Evolutionary conservation across 352 stramenopile genomes (phyloP).

Genomic region (Pythium brassicae): DNA sequence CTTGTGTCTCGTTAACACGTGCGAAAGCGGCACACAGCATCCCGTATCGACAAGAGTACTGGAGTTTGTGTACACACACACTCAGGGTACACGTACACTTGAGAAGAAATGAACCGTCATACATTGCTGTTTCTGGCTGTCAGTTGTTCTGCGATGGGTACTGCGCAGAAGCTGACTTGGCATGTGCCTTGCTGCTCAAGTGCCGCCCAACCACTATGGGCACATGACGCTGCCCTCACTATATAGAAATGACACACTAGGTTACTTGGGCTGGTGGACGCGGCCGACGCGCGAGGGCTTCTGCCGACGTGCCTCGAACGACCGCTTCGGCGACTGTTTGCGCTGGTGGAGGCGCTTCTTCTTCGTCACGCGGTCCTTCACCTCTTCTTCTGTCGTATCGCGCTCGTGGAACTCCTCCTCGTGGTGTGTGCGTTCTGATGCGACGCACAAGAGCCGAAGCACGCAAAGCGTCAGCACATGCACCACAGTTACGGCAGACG

Average conservation of each 20-base stretch:
- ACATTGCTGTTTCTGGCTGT: too few species aligned
- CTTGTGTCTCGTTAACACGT: too few species aligned
- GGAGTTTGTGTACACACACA: too few species aligned
- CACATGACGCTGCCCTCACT: neutral
- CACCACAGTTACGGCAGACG: neutral
- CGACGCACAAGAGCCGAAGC: neutral
- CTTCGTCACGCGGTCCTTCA: slow-evolving; percentile 31
- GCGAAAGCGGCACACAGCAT: too few species aligned
- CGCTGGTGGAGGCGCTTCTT: slow-evolving; percentile 44
- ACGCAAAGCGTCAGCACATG: neutral
- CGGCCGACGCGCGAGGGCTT: slow-evolving; percentile 60
- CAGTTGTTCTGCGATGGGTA: too few species aligned
- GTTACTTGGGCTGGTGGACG: slow-evolving; percentile 66
- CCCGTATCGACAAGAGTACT: too few species aligned
- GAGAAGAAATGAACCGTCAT: too few species aligned
- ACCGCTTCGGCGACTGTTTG: slow-evolving; percentile 37
- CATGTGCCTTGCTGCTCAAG: neutral
- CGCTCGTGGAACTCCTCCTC: slow-evolving; percentile 64
- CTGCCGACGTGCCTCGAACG: slow-evolving; percentile 32
- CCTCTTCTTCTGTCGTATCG: slow-evolving; percentile 44
- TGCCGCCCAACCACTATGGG: neutral
- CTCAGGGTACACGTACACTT: too few species aligned
- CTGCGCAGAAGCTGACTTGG: too few species aligned
- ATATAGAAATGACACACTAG: neutral
- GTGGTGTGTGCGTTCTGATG: slow-evolving; percentile 41